Evolutionary conservation across 73 alveolate genomes (phyloP).

Genomic region (Paramecium primaurelia): DNA sequence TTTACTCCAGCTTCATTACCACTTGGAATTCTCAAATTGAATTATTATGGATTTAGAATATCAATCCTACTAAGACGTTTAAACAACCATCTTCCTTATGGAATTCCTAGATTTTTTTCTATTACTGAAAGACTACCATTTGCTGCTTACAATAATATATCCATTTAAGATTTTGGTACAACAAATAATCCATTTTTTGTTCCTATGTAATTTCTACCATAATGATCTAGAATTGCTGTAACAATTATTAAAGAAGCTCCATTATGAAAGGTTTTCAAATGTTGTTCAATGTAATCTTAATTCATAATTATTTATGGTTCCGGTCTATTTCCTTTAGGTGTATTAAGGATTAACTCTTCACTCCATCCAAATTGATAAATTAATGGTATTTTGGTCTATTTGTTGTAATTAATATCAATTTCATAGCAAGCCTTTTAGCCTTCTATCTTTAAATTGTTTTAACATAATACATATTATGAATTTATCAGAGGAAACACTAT

Average conservation of each 20-base stretch:
- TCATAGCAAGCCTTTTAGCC: background rate
- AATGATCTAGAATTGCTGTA: background rate
- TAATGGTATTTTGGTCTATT: background rate
- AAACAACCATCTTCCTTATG: background rate
- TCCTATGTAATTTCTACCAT: constrained; percentile 22
- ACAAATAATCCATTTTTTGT: background rate
- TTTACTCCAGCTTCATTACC: background rate
- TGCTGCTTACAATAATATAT: background rate
- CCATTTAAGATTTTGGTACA: constrained; percentile 4
- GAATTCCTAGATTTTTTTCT: background rate
- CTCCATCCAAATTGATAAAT: constrained; percentile 19
- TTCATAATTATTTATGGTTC: background rate
- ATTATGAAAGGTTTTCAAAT: background rate
- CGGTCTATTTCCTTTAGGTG: constrained; percentile 1
- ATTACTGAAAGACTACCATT: background rate
- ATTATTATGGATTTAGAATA: background rate
- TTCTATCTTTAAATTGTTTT: background rate
- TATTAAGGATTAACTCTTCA: background rate
- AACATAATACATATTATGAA: background rate
- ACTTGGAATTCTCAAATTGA: constrained; percentile 19
- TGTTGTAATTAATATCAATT: background rate
- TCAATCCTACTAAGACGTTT: constrained; percentile 20
- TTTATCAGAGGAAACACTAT: background rate
- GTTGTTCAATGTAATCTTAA: background rate
- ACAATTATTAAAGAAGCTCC: background rate